phyloP scores from a whole-genome alignment of 2,329 filamentous ascomycete species.

The Lecanicillium sp. region DNA sequence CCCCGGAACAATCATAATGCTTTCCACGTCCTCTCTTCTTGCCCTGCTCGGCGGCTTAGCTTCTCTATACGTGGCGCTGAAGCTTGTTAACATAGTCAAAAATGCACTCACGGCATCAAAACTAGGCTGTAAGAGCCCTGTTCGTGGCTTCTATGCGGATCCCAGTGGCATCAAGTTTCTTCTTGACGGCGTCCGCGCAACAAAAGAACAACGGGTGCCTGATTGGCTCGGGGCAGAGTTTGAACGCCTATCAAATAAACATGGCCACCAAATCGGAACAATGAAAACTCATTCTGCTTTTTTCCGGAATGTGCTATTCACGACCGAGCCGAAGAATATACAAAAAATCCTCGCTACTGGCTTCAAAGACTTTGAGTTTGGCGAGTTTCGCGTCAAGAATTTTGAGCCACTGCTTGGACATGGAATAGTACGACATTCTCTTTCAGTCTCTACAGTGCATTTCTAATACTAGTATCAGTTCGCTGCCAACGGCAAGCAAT shows the following conservation, averaged over 20 bases:
- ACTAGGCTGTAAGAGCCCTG: conserved; percentile 13
- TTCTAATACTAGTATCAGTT: conserved; percentile 15
- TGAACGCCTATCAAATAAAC: conserved; percentile 1
- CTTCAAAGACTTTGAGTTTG: conserved; percentile 19
- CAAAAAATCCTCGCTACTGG: conserved; percentile 18
- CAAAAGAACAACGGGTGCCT: conserved; percentile 12
- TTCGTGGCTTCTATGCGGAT: conserved; percentile 9
- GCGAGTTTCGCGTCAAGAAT: conserved; percentile 15
- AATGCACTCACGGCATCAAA: not conserved
- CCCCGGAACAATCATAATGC: too few relatives aligned
- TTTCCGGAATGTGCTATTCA: conserved; percentile 13
- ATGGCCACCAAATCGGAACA: conserved; percentile 13
- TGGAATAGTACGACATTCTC: conserved; percentile 20
- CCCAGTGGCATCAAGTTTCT: conserved; percentile 11
- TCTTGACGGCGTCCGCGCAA: conserved; percentile 8
- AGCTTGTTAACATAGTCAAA: too few relatives aligned
- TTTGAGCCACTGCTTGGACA: conserved; percentile 33
- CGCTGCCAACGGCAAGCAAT: conserved; percentile 25
- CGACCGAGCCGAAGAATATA: conserved; percentile 18
- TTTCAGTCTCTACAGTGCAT: not conserved
- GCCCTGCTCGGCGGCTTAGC: too few relatives aligned
- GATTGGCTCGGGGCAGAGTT: conserved; percentile 5
- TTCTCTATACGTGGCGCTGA: too few relatives aligned
- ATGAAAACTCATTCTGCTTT: conserved; percentile 11
- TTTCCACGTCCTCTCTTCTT: too few relatives aligned